These are phyloP conservation scores for Elaeis guineensis DNA, from an alignment of 176 grass and related monocot genomes.

Conservation along the genomic window DNA sequence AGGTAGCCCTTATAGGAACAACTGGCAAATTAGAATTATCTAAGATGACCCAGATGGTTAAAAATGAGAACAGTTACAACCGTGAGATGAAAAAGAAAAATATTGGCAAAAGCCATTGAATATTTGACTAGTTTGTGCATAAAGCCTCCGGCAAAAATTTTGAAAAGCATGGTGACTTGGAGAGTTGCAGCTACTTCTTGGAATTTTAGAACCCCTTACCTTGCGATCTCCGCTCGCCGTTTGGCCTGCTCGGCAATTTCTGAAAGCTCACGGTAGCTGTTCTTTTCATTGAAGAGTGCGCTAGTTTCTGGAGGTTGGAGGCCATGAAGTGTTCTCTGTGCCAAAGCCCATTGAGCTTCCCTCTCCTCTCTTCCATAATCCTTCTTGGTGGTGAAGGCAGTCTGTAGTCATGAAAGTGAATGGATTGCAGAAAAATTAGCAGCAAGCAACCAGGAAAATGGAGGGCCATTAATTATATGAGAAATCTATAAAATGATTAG, in stretches of 20 bases:
- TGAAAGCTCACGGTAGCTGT: conserved; percentile 95
- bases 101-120: too few species aligned
- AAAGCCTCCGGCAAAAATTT: too few species aligned
- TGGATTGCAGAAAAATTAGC: not conserved
- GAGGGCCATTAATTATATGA: too few species aligned
- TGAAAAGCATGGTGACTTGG: too few species aligned
- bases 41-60: not conserved
- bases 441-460: not conserved
- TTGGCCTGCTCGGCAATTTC: conserved; percentile 97
- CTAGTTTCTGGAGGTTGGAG: conserved; percentile 63
- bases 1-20: too few species aligned
- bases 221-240: conserved; percentile 86
- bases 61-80: too few species aligned
- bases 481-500: too few species aligned
- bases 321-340: conserved; percentile 93
- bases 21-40: too few species aligned
- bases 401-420: conserved; percentile 26
- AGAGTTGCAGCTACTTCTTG: too few species aligned
- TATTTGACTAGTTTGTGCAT: too few species aligned
- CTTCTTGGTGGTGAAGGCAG: conserved; percentile 95
- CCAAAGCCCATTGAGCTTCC: conserved; percentile 87
- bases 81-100: too few species aligned
- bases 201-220: conserved; percentile 22
- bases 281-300: conserved; percentile 67
- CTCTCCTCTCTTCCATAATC: conserved; percentile 83